Evolutionary conservation across 495 filamentous ascomycete genomes (phyloP), one percentile per base, ranked within the genome.

Genomic region (Neurospora intermedia): DNA sequence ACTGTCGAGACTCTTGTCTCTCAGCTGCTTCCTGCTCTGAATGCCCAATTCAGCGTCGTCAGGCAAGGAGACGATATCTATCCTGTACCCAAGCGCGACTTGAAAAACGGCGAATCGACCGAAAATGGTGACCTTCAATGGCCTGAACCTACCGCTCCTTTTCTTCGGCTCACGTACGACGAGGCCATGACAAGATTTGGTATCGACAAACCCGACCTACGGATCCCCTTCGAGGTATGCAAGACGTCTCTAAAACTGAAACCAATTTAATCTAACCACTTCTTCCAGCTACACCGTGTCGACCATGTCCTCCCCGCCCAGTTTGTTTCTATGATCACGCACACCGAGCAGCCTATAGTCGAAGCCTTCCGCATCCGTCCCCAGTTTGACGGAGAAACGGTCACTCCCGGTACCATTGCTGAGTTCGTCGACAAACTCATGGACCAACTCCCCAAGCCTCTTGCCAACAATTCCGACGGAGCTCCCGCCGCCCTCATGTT

Each of bases 131-230:
- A 59, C 10, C 41, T 69, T 10, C 41, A 38, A 11, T 79, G 79
- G 66, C 75, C 71, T 10, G 73, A 73, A 2, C 20, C 72, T 13
- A 40, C 70, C 13, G 16, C 75, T 0, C 78, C 76, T 1, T 80
- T 79, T 48, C 72, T 70, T 10, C 77, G 76, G 11, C 87, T 96
- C 73, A 82, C 89, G 1, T 98, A 97, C 79, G 80, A 90, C 38
- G 84, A 91, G 43, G 93, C 90, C 46, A 98, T 99, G 94, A 81
- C 83, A 5, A 83, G 80, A 15, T 96, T 93, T 76, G 96, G 96
- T 7, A 91, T 89, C 16, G 96, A 99, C 81, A 99, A 99, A 79
- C 96, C 96, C 2, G 96, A 99, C 79, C 83, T 93, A 3, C 87
- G 96, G 8, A 86, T 90, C 15, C 75, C 78, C 23, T 80, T 82